Percentiles rank a stretch among this genome's conserved stretches.
Conservation (phyloP, 2,329 filamentous ascomycete genomes). For the Beauveria caledonica region DNA sequence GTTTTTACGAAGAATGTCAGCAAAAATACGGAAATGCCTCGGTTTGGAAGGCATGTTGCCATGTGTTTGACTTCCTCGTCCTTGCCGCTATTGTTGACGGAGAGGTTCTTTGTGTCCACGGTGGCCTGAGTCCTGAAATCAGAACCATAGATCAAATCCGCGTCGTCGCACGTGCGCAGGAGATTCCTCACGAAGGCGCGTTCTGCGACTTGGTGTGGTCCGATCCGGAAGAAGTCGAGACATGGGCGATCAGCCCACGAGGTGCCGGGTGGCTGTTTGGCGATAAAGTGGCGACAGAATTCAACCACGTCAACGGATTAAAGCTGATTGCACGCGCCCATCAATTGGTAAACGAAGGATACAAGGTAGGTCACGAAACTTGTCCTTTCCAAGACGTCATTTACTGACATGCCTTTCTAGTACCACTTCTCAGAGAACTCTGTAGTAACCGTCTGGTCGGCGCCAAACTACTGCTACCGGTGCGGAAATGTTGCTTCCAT, state of each 20-base stretch:
- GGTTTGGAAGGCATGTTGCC: conserved; percentile 99
- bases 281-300: conserved; percentile 94
- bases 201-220: conserved; percentile 99
- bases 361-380: conserved; percentile 56
- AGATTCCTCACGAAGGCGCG: conserved; percentile 96
- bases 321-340: conserved; percentile 95
- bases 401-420: conserved; percentile 28
- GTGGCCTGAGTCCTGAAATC: conserved; percentile 81
- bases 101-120: conserved; percentile 96
- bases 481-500: conserved; percentile 97
- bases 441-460: conserved; percentile 96
- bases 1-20: conserved; percentile 97
- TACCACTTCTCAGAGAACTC: conserved; percentile 95
- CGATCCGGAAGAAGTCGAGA: conserved; percentile 92
- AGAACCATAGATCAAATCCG: conserved; percentile 98
- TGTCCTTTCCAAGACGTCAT: neutral
- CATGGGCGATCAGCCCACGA: conserved; percentile 88
- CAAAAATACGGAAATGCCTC: conserved; percentile 98
- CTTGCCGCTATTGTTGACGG: conserved; percentile 96
- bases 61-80: conserved; percentile 97
- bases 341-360: conserved; percentile 96
- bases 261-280: conserved; percentile 98
- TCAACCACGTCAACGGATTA: conserved; percentile 93
- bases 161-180: conserved; percentile 92
- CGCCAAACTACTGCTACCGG: conserved; percentile 89